Evolutionary conservation across 768 basidiomycete genomes (phyloP).

Genomic region (Trametes meyenii): DNA sequence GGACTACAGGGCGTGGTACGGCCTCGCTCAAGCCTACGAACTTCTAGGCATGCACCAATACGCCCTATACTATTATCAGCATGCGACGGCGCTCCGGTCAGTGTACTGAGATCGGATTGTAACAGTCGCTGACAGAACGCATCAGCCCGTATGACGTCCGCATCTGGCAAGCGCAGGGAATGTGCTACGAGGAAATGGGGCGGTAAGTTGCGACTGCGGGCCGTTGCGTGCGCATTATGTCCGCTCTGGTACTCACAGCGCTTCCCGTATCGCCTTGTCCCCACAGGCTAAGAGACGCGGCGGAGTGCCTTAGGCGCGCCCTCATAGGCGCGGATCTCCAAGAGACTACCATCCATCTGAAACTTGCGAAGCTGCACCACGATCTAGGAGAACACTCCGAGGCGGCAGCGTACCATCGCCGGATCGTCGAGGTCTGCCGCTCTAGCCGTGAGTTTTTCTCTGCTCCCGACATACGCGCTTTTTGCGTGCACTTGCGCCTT

Average conservation of each 20-base stretch:
- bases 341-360: slow-evolving; percentile 73
- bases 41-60: slow-evolving; percentile 96
- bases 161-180: slow-evolving; percentile 93
- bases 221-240: slow-evolving; percentile 22
- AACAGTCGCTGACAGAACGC: slow-evolving; percentile 3
- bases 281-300: slow-evolving; percentile 79
- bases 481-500: not conserved
- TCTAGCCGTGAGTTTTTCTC: slow-evolving; percentile 44
- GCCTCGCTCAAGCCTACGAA: slow-evolving; percentile 97
- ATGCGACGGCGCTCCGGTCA: slow-evolving; percentile 89
- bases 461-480: not conserved
- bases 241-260: slow-evolving; percentile 20
- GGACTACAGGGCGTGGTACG: slow-evolving; percentile 98
- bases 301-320: slow-evolving; percentile 90
- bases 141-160: slow-evolving; percentile 91
- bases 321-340: slow-evolving; percentile 78
- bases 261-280: not conserved
- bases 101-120: slow-evolving; percentile 20
- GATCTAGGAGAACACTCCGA: slow-evolving; percentile 66
- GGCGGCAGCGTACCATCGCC: slow-evolving; percentile 79
- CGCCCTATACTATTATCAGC: slow-evolving; percentile 94
- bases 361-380: slow-evolving; percentile 72
- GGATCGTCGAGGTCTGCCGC: slow-evolving; percentile 73
- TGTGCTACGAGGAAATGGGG: slow-evolving; percentile 91
- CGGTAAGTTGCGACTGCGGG: slow-evolving; percentile 49